A percentile compares a stretch with the other conserved stretches of the same genome.
phyloP scores from a whole-genome alignment of 2,329 filamentous ascomycete genomes.

The Colletotrichum orchidophilum region DNA sequence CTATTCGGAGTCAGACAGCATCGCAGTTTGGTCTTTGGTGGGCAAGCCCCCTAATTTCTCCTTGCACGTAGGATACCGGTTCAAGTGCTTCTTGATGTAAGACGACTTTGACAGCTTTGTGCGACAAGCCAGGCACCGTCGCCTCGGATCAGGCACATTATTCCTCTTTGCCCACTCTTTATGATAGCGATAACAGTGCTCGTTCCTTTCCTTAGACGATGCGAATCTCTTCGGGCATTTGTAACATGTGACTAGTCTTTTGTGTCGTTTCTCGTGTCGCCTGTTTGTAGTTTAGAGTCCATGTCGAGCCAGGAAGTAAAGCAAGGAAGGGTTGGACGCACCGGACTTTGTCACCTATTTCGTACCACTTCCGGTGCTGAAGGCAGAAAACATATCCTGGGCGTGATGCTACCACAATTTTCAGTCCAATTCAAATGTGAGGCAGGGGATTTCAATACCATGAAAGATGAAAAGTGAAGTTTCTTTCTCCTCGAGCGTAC shows the following conservation, averaged over 20 bases:
- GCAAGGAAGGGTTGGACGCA: not conserved
- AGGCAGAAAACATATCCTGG: not conserved
- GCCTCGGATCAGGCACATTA: not conserved
- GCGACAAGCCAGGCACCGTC: not conserved
- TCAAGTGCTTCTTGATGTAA: not conserved
- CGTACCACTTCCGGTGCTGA: not conserved
- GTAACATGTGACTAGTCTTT: not conserved
- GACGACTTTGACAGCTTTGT: not conserved
- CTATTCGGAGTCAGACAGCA: conserved; percentile 1
- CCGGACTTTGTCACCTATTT: not conserved
- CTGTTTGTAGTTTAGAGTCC: not conserved
- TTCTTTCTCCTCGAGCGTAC: not conserved
- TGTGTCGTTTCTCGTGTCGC: not conserved
- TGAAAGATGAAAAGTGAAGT: no score
- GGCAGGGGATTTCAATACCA: not conserved
- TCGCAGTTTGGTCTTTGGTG: not conserved
- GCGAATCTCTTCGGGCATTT: not conserved
- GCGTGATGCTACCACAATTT: not conserved
- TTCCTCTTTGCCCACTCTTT: not conserved
- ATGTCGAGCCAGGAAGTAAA: no score
- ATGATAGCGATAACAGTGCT: not conserved
- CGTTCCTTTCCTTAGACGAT: not conserved
- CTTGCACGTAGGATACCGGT: not conserved
- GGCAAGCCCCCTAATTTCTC: not conserved
- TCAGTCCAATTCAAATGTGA: not conserved